Evolutionary conservation across 139 green algal species (phyloP).

Genomic region (Chlorella sp.): DNA sequence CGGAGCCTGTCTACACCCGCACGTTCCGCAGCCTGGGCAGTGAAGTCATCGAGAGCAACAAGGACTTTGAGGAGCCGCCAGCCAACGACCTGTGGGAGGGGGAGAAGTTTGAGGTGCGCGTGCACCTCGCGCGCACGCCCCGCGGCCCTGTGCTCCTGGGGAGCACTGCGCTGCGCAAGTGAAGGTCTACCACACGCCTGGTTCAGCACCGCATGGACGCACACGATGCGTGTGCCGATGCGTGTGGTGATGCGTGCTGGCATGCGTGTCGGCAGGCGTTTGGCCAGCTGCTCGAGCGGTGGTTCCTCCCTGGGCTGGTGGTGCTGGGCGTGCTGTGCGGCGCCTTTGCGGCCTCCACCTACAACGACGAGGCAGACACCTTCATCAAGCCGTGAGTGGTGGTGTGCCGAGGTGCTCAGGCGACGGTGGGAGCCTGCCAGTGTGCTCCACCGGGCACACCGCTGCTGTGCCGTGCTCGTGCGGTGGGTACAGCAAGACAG

Average conservation of each 20-base stretch:
- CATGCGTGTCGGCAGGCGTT: constrained; percentile 12
- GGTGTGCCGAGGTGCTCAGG: too few relatives aligned
- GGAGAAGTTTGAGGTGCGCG: constrained; percentile 21
- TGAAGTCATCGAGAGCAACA: background rate
- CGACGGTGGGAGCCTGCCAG: too few relatives aligned
- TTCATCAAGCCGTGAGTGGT: constrained; percentile 5
- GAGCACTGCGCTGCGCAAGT: too few relatives aligned
- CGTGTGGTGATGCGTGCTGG: background rate
- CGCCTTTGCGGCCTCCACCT: constrained; percentile 18
- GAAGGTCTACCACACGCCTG: too few relatives aligned
- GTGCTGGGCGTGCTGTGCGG: constrained; percentile 33
- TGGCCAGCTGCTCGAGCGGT: constrained; percentile 30
- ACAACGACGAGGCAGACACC: constrained; percentile 17
- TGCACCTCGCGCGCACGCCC: too few relatives aligned
- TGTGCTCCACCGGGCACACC: too few relatives aligned
- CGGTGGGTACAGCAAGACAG: background rate
- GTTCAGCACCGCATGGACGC: too few relatives aligned
- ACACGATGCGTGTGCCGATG: too few relatives aligned
- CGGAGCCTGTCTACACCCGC: background rate
- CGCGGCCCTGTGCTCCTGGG: too few relatives aligned
- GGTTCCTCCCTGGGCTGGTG: constrained; percentile 33
- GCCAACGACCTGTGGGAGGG: constrained; percentile 41
- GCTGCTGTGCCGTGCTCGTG: too few relatives aligned
- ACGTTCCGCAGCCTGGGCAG: background rate
- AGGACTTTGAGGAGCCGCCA: background rate